Percentiles rank a stretch among this genome's conserved stretches.
Evolutionary conservation across 2,329 filamentous ascomycete species (phyloP).

Genomic region (Ilyonectria destructans): DNA sequence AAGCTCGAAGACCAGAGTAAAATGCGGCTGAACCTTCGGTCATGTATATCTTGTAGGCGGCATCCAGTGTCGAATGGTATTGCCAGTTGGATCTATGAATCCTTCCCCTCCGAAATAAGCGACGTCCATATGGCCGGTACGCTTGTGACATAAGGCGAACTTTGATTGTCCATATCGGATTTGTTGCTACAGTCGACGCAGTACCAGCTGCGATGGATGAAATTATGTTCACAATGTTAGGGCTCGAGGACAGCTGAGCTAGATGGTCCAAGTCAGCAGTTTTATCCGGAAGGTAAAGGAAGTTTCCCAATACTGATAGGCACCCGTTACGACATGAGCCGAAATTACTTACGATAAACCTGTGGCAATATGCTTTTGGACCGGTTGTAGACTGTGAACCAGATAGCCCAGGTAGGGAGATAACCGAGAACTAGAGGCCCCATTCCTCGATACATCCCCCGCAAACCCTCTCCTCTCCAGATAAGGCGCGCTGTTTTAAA

Average conservation of each 20-base stretch:
- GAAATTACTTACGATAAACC: slow-evolving; percentile 68
- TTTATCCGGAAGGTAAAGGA: not conserved
- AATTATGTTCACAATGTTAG: slow-evolving; percentile 76
- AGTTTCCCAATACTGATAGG: not conserved
- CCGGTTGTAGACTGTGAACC: slow-evolving; percentile 95
- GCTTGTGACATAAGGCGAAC: slow-evolving; percentile 98
- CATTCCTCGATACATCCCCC: slow-evolving; percentile 92
- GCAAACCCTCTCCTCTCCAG: slow-evolving; percentile 87
- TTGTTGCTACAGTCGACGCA: slow-evolving; percentile 91
- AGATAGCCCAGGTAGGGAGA: slow-evolving; percentile 96
- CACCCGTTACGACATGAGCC: not conserved
- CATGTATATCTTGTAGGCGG: slow-evolving; percentile 93
- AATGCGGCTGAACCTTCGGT: slow-evolving; percentile 91
- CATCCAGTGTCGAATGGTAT: slow-evolving; percentile 90
- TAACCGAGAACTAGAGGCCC: slow-evolving; percentile 96
- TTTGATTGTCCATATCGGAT: slow-evolving; percentile 99
- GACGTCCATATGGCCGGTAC: slow-evolving; percentile 58
- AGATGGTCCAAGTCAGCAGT: slow-evolving; percentile 58
- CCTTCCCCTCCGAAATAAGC: not conserved
- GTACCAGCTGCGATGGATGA: slow-evolving; percentile 91
- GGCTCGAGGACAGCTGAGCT: slow-evolving; percentile 62
- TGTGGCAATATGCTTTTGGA: slow-evolving; percentile 82
- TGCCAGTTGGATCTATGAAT: slow-evolving; percentile 76
- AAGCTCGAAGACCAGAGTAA: slow-evolving; percentile 94
- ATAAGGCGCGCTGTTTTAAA: slow-evolving; percentile 88